Conservation (phyloP, 2,329 filamentous ascomycete genomes). For the Pseudogymnoascus sp. region DNA sequence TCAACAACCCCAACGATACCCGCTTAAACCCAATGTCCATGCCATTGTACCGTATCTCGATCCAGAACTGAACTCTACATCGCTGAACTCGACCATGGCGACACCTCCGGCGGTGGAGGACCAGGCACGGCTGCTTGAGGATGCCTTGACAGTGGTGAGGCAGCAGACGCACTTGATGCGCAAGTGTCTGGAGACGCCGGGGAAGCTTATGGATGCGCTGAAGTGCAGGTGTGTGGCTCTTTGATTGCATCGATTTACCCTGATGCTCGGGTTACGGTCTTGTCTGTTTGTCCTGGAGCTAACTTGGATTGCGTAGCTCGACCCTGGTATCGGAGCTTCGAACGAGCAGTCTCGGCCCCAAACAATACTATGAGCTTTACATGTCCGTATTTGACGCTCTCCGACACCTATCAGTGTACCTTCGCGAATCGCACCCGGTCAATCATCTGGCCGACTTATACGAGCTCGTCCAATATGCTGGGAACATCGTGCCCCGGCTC, state of each 20-base stretch:
- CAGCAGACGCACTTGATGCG: conserved; percentile 97
- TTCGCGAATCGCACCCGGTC: conserved; percentile 93
- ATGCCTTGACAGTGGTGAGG: conserved; percentile 91
- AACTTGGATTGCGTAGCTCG: conserved; percentile 53
- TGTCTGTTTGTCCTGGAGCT: conserved; percentile 20
- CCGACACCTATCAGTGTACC: conserved; percentile 90
- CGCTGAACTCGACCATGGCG: conserved; percentile 33
- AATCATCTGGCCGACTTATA: conserved; percentile 98
- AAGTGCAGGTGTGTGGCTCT: conserved; percentile 81
- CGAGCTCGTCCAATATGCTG: conserved; percentile 95
- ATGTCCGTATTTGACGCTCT: conserved; percentile 98
- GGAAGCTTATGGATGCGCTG: conserved; percentile 98
- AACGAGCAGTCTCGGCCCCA: conserved; percentile 93
- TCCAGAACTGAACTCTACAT: not conserved
- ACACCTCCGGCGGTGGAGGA: conserved; percentile 63
- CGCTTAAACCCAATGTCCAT: not conserved
- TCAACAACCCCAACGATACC: not conserved
- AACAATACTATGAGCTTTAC: conserved; percentile 99
- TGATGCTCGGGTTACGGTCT: conserved; percentile 13
- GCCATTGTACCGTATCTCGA: not conserved
- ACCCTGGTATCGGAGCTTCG: conserved; percentile 97
- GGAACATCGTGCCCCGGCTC: conserved; percentile 90
- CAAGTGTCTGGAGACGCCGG: conserved; percentile 91
- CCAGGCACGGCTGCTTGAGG: conserved; percentile 88
- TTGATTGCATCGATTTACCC: conserved; percentile 1